Conservation (phyloP, 805 yeast species). For the Tetrapisispora fleetii region DNA sequence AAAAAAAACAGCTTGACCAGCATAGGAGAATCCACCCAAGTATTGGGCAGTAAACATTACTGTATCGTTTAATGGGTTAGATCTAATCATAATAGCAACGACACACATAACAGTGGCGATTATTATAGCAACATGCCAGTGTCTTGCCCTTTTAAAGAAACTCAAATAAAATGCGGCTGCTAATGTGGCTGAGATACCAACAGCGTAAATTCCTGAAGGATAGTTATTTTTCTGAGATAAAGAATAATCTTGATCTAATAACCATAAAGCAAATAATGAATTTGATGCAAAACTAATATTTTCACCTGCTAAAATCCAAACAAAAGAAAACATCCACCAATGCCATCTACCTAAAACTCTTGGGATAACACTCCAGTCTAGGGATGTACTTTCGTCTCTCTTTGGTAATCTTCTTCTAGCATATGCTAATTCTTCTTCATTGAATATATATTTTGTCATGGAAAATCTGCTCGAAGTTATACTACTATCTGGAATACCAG, state of each 20-base stretch:
- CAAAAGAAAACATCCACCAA: conserved; percentile 43
- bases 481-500: conserved; percentile 43
- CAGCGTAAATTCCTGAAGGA: conserved; percentile 47
- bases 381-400: conserved; percentile 30
- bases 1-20: conserved; percentile 52
- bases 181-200: conserved; percentile 40
- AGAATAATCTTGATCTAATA: conserved; percentile 33
- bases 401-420: conserved; percentile 37
- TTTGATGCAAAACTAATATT: conserved; percentile 39
- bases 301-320: conserved; percentile 45
- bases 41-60: conserved; percentile 47
- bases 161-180: conserved; percentile 37
- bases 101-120: conserved; percentile 36
- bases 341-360: conserved; percentile 46
- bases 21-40: conserved; percentile 43
- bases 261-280: conserved; percentile 40
- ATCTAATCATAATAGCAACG: conserved; percentile 38
- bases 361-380: conserved; percentile 32
- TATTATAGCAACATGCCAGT: conserved; percentile 42
- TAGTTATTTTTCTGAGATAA: conserved; percentile 39
- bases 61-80: conserved; percentile 31
- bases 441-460: conserved; percentile 30
- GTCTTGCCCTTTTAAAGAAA: conserved; percentile 33
- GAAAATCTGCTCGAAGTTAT: conserved; percentile 13
- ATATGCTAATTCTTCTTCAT: conserved; percentile 32